phyloP scores from a whole-genome alignment of 805 yeast genomes.

The Novakomyces olei region DNA sequence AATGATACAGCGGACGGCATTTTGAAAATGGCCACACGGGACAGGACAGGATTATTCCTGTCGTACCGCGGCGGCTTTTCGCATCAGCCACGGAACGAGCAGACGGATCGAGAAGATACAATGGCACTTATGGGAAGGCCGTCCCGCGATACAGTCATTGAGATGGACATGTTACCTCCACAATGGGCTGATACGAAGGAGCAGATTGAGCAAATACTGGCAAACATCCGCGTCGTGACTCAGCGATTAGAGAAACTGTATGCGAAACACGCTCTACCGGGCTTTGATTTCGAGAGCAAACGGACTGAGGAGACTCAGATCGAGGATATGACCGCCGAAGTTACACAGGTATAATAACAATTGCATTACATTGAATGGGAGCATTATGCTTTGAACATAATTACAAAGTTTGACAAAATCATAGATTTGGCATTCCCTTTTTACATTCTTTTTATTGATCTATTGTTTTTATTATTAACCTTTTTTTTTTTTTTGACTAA shows the following conservation, averaged over 20 bases:
- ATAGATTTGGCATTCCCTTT: too few species aligned
- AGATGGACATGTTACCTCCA: constrained; percentile 51
- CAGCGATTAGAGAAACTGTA: constrained; percentile 37
- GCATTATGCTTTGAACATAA: too few species aligned
- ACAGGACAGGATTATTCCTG: constrained; percentile 1
- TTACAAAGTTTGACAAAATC: too few species aligned
- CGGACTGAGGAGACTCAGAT: constrained; percentile 51
- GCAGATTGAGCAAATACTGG: constrained; percentile 44
- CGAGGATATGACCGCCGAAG: constrained; percentile 50
- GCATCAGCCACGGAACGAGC: constrained; percentile 3
- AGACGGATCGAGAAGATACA: background rate
- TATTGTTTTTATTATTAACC: background rate
- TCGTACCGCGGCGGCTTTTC: background rate
- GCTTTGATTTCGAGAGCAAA: constrained; percentile 72
- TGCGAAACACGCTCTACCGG: constrained; percentile 66
- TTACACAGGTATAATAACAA: constrained; percentile 33
- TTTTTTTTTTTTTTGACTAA: background rate
- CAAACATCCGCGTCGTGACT: constrained; percentile 27
- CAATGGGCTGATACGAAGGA: constrained; percentile 50
- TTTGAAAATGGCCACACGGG: constrained; percentile 4
- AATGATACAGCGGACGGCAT: too few species aligned
- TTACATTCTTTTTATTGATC: background rate
- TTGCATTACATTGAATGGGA: too few species aligned
- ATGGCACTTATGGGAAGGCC: too few species aligned
- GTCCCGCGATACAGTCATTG: constrained; percentile 27